These are phyloP conservation scores for Rutstroemia sp. DNA, from an alignment of 2,329 filamentous ascomycete species.

Conservation along the genomic window DNA sequence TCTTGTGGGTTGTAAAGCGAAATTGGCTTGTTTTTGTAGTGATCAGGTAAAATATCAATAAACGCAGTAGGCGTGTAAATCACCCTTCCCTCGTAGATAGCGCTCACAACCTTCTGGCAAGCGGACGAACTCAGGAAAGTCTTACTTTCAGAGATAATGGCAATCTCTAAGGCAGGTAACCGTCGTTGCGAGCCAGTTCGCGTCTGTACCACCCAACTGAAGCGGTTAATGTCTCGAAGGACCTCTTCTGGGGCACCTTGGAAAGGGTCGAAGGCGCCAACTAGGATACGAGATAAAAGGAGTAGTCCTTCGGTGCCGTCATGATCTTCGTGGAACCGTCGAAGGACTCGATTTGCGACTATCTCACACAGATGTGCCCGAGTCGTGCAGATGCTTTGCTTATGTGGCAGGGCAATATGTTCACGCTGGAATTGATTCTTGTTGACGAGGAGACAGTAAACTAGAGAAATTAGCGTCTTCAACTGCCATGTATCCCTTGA, in stretches of 20 bases:
- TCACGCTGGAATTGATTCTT: constrained; percentile 72
- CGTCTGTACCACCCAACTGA: constrained; percentile 35
- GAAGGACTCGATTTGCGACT: constrained; percentile 68
- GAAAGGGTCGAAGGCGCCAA: constrained; percentile 79
- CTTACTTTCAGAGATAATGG: constrained; percentile 77
- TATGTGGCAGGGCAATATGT: constrained; percentile 66
- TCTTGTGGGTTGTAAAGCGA: constrained; percentile 71
- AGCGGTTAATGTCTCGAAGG: constrained; percentile 43
- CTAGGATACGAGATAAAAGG: constrained; percentile 68
- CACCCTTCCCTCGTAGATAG: constrained; percentile 73
- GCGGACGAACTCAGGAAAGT: constrained; percentile 69
- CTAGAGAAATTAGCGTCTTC: constrained; percentile 32
- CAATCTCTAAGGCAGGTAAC: constrained; percentile 72
- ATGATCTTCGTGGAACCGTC: constrained; percentile 72
- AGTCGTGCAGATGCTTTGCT: constrained; percentile 74
- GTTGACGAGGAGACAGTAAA: constrained; percentile 80
- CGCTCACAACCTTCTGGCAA: constrained; percentile 74
- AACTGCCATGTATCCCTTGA: neutral
- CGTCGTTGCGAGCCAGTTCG: constrained; percentile 37
- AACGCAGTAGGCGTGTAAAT: constrained; percentile 78
- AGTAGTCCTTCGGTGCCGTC: constrained; percentile 63
- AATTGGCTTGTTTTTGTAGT: constrained; percentile 79
- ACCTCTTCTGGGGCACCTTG: constrained; percentile 70
- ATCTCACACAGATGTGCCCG: constrained; percentile 74
- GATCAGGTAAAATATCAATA: constrained; percentile 76